These are phyloP conservation scores for Arthrobotrys musiformis DNA, from an alignment of 2,329 filamentous ascomycete genomes.

Conservation along the genomic window DNA sequence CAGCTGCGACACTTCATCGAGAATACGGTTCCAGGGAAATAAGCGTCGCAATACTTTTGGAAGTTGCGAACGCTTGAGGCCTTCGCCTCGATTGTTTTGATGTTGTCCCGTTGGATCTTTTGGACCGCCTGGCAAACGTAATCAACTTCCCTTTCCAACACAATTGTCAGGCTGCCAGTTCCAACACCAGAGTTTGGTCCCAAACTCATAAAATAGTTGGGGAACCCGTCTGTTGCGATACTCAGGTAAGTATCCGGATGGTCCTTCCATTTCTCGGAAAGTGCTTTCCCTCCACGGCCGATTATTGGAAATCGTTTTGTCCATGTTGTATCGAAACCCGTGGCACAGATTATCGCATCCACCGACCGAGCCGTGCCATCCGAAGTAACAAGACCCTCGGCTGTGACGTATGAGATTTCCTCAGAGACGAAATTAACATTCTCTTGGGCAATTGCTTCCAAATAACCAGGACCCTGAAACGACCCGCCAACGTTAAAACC, in stretches of 20 bases:
- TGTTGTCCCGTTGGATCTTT: constrained; percentile 65
- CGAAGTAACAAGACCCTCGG: constrained; percentile 66
- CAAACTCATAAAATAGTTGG: constrained; percentile 70
- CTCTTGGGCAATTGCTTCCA: constrained; percentile 62
- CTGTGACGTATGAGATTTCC: constrained; percentile 65
- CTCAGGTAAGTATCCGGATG: constrained; percentile 69
- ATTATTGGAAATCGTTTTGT: constrained; percentile 67
- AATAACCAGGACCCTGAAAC: constrained; percentile 60
- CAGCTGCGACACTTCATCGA: constrained; percentile 67
- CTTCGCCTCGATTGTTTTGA: constrained; percentile 64
- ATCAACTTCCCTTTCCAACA: constrained; percentile 67
- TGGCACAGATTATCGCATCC: constrained; percentile 71
- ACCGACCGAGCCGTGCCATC: constrained; percentile 67
- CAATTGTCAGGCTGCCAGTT: constrained; percentile 65
- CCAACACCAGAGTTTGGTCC: constrained; percentile 67
- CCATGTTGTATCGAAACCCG: constrained; percentile 70
- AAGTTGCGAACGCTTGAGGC: constrained; percentile 66
- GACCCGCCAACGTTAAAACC: constrained; percentile 57
- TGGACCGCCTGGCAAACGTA: constrained; percentile 66
- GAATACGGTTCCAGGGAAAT: constrained; percentile 67
- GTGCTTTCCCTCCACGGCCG: constrained; percentile 66
- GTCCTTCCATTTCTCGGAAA: constrained; percentile 66
- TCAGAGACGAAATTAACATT: constrained; percentile 67
- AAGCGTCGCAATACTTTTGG: constrained; percentile 65
- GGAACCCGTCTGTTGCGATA: constrained; percentile 67